Conservation (phyloP, 1,139 yeast genomes). For the Taphrina betulina region DNA sequence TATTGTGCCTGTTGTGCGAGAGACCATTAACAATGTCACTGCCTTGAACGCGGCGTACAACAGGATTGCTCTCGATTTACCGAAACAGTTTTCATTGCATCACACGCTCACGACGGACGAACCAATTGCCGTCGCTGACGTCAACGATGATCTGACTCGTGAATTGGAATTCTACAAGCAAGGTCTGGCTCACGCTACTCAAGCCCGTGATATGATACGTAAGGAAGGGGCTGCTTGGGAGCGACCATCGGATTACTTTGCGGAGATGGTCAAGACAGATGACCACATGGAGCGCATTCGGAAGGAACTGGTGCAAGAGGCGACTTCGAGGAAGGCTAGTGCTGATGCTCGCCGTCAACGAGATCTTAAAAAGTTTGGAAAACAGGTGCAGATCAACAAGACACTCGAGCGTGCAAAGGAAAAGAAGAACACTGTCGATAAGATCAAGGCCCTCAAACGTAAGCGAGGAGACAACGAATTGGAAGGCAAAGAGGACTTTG, state of each 20-base stretch:
- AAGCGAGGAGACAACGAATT: constrained; percentile 70
- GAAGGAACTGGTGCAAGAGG: constrained; percentile 76
- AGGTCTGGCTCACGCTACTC: constrained; percentile 78
- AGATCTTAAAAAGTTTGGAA: constrained; percentile 93
- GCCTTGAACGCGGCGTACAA: constrained; percentile 46
- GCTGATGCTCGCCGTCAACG: constrained; percentile 95
- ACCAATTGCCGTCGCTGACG: constrained; percentile 66
- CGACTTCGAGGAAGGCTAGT: constrained; percentile 84
- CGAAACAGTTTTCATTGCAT: constrained; percentile 68
- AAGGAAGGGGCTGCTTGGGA: constrained; percentile 67
- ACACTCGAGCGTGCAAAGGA: constrained; percentile 93
- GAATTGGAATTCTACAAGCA: constrained; percentile 85
- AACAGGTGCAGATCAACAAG: constrained; percentile 92
- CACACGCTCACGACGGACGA: constrained; percentile 65
- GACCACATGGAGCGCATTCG: constrained; percentile 96
- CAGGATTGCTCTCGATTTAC: constrained; percentile 48
- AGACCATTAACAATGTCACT: constrained; percentile 55
- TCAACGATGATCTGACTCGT: constrained; percentile 91
- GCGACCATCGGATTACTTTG: constrained; percentile 93
- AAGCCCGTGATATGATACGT: constrained; percentile 62
- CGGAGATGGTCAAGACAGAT: constrained; percentile 97
- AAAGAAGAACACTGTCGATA: constrained; percentile 85
- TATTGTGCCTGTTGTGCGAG: constrained; percentile 82
- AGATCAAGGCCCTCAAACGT: constrained; percentile 82
- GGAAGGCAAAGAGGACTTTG: constrained; percentile 51